Percentiles rank a stretch among this genome's conserved stretches.
phyloP scores from a whole-genome alignment of 257 asterid species.

The Solanum ahanhuiri region DNA sequence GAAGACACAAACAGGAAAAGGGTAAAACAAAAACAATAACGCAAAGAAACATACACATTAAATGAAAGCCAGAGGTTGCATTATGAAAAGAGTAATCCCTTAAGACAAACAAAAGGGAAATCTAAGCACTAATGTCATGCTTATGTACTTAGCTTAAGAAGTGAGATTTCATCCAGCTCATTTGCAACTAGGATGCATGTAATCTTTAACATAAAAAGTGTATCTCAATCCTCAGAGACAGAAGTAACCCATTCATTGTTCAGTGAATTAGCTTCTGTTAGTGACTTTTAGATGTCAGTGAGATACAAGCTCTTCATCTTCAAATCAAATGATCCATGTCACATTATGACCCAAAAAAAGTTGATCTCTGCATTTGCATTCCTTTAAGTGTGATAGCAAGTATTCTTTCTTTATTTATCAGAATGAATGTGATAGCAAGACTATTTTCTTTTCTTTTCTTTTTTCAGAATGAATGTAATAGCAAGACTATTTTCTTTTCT shows the following conservation, averaged over 20 bases:
- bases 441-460: too few species aligned
- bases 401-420: not conserved
- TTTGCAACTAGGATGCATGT: not conserved
- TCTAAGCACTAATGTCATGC: not conserved
- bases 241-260: not conserved
- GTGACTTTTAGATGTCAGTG: not conserved
- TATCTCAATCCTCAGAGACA: not conserved
- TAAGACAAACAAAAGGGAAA: not conserved
- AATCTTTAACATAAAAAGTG: not conserved
- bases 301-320: not conserved
- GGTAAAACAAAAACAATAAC: not conserved
- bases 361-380: not conserved
- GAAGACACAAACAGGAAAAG: not conserved
- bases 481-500: not conserved
- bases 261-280: not conserved
- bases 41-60: not conserved
- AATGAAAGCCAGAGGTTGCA: not conserved
- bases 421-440: not conserved
- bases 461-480: not conserved
- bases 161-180: not conserved
- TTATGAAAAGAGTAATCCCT: not conserved
- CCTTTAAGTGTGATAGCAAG: not conserved
- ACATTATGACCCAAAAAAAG: not conserved
- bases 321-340: not conserved
- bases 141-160: not conserved